Percentiles rank a stretch among this genome's conserved stretches.
Evolutionary conservation across 441 rosid species (phyloP).

Genomic region (Raphanus hybrid): DNA sequence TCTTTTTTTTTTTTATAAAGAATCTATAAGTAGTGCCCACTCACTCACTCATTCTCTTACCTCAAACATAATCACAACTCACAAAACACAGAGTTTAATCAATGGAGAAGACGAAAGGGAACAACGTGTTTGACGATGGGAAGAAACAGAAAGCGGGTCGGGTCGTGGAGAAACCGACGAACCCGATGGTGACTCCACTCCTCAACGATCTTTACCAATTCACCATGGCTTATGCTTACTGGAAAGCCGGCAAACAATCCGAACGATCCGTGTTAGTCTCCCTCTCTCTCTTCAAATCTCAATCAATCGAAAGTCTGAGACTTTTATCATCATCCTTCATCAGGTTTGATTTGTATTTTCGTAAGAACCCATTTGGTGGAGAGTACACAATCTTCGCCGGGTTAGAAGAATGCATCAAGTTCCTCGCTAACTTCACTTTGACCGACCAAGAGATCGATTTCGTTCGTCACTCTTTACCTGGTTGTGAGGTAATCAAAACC

Average conservation of each 20-base stretch:
- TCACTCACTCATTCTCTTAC: background rate
- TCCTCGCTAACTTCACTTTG: constrained; percentile 82
- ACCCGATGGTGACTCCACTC: constrained; percentile 88
- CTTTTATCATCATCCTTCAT: constrained; percentile 23
- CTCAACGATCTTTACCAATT: constrained; percentile 94
- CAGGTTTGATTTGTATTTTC: constrained; percentile 88
- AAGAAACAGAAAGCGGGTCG: constrained; percentile 36
- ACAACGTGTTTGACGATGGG: constrained; percentile 6
- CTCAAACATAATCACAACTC: too few relatives aligned
- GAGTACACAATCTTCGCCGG: constrained; percentile 91
- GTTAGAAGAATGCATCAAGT: constrained; percentile 84
- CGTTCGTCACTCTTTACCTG: constrained; percentile 59
- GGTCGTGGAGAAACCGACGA: constrained; percentile 61
- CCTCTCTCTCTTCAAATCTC: background rate
- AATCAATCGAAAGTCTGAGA: constrained; percentile 1
- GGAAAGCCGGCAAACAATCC: constrained; percentile 88
- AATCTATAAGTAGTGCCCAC: background rate
- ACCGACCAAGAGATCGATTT: constrained; percentile 73
- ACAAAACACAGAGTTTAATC: background rate
- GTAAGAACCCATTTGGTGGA: constrained; percentile 84
- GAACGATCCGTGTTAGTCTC: constrained; percentile 66
- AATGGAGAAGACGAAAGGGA: constrained; percentile 48
- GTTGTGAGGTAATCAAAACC: constrained; percentile 58
- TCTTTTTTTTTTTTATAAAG: background rate
- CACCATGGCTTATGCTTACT: constrained; percentile 93